Base-by-base conservation (phyloP, 108 stramenopile species). In the Skeletonema marinoi region DNA sequence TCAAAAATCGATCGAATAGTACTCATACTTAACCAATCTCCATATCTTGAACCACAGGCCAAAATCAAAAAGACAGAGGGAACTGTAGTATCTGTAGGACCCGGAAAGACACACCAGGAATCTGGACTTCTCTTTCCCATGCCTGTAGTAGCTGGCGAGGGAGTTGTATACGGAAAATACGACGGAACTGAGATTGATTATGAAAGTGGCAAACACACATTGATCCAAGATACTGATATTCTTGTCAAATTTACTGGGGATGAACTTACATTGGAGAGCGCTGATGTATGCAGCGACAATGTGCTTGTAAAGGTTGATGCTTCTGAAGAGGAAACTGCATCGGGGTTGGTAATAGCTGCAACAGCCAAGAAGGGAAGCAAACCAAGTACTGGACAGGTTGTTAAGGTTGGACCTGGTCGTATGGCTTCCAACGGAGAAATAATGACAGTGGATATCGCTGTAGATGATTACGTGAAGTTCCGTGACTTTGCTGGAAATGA, bases 161-260 rank as follows among this genome's bases (percentile, higher is more conserved):
- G 81, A 39, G 96, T 97, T 9, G 87, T 97, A 0, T 96, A 94
- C 67, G 96, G 96, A 66, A 85, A 93, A 71, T 95, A 88, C 74
- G 94, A 95, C 75, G 96, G 96, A 63, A 95, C 93, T 31, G 94
- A 95, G 65, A 74, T 97, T 51, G 85, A 93, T 42, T 88, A 93
- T 60, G 83, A 94, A 62, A 91, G 87, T 17, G 77, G 61, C 11
- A 84, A 82, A 73, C 96, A 97, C 78, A 86, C 85, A 0, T 73
- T 97, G 67, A 97, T 97, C 70, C 85, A 93, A 7, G 93, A 94
- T 74, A 88, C 90, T 71, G 94, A 97, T 73, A 83, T 95, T 61
- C 73, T 97, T 13, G 88, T 97, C 32, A 92, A 92, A 60, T 97
- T 85, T 71, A 67, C 65, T 12, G 94, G 91, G 6, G 91, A 89